Base-by-base conservation (phyloP, 129 eudicot species). In the Mikania micrantha region DNA sequence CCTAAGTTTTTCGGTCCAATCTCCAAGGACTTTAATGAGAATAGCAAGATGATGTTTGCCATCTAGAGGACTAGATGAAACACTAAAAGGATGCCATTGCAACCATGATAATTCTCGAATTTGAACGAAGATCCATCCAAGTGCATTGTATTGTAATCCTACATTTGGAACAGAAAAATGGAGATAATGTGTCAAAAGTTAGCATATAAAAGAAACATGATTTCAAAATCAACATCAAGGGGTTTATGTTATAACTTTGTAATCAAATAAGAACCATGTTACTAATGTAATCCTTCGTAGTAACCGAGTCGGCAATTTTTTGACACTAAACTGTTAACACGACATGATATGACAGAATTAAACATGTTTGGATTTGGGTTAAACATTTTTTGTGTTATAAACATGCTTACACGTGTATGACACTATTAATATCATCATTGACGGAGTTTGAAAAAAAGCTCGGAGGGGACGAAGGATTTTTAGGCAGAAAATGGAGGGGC, bases 1-100 rank as follows among this genome's bases (percentile, higher is more conserved):
- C 48, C 83, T 83, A 58, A 91, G 82, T 61, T 81, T 88, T 42
- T 71, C 87, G 0, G 97, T 88, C 97, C 97, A 91, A 17, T 76
- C 78, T 32, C 97, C 97, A 56, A 87, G 94, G 75, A 88, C 94
- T 75, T 91, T 91, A 40, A 88, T 85, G 64, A 88, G 93, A 64
- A 91, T 71, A 0, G 94, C 74, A 27, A 91, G 66, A 80, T 87
- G 94, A 66, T 81, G 28, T 78, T 84, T 83, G 29, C 96, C 97
- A 31, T 83, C 96, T 25, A 88, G 61, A 66, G 98, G 96, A 62
- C 96, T 91, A 21, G 98, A 91, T n/a, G 96, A 88, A 22, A 91
- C 98, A 71, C 96, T 91, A 21, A 91, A 91, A 19, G 98, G 95
- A 72, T 91, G 98, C 98, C 98, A 91, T 50, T 91, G 94, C 50